A percentile compares a stretch with the other conserved stretches of the same genome.
These are phyloP conservation scores for Alternaria rosae DNA, from an alignment of 2,329 filamentous ascomycete species.

Conservation along the genomic window DNA sequence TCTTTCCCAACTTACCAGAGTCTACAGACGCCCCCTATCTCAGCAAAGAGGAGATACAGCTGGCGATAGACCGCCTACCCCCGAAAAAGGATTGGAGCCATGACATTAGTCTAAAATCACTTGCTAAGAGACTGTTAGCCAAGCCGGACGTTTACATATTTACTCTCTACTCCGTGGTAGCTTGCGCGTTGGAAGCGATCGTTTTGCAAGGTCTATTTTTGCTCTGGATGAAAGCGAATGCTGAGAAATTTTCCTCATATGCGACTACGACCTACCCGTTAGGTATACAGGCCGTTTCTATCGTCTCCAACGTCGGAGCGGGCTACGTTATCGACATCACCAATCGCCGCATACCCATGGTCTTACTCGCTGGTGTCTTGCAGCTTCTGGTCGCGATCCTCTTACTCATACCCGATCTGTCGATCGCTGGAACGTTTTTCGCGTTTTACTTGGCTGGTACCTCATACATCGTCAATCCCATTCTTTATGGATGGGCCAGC, in stretches of 20 bases:
- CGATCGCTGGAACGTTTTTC: conserved; percentile 46
- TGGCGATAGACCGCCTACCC: conserved; percentile 36
- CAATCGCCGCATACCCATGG: conserved; percentile 46
- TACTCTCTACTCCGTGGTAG: conserved; percentile 49
- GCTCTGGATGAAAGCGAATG: conserved; percentile 35
- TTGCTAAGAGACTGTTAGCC: conserved; percentile 30
- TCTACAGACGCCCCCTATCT: conserved; percentile 32
- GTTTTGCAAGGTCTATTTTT: conserved; percentile 36
- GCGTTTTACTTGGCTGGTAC: conserved; percentile 52
- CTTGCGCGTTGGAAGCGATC: conserved; percentile 48
- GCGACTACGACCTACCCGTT: conserved; percentile 67
- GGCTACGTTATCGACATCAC: conserved; percentile 51
- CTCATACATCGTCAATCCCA: conserved; percentile 52
- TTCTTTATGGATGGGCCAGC: conserved; percentile 53
- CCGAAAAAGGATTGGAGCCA: conserved; percentile 35
- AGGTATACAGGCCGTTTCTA: conserved; percentile 64
- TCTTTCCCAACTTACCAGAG: conserved; percentile 40
- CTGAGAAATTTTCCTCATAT: conserved; percentile 43
- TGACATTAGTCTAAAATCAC: conserved; percentile 32
- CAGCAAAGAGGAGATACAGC: conserved; percentile 34
- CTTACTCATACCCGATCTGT: conserved; percentile 43
- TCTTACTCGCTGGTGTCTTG: conserved; percentile 41
- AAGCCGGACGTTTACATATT: conserved; percentile 49
- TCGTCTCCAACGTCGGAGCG: conserved; percentile 56
- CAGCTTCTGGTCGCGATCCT: conserved; percentile 46